Conservation (phyloP, 2,329 filamentous ascomycete genomes). For the Cladosporium colombiae region DNA sequence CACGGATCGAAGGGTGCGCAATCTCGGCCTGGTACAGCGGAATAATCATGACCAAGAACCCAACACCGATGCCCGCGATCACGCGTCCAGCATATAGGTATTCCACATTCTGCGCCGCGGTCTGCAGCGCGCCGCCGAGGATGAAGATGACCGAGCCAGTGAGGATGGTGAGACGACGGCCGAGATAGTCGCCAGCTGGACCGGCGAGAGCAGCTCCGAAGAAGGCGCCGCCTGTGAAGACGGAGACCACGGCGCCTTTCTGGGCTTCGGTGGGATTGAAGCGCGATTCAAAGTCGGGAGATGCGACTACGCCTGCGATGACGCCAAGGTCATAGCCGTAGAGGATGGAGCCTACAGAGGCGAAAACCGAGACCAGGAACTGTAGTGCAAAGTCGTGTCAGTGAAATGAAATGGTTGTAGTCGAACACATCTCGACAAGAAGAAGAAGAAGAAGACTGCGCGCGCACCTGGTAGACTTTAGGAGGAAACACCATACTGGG, state of each 20-base stretch:
- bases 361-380: slow-evolving; percentile 61
- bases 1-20: slow-evolving; percentile 75
- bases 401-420: not conserved
- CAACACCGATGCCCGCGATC: slow-evolving; percentile 51
- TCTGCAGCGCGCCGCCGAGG: slow-evolving; percentile 72
- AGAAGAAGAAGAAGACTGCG: not conserved
- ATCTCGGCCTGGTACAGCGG: slow-evolving; percentile 79
- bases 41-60: slow-evolving; percentile 64
- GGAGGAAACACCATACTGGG: slow-evolving; percentile 56
- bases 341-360: slow-evolving; percentile 59
- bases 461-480: slow-evolving; percentile 55
- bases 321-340: slow-evolving; percentile 63
- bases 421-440: not conserved
- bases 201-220: slow-evolving; percentile 68
- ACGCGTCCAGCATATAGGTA: slow-evolving; percentile 69
- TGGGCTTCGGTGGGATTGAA: slow-evolving; percentile 46
- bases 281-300: slow-evolving; percentile 42
- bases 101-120: slow-evolving; percentile 58
- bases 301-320: slow-evolving; percentile 58
- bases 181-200: slow-evolving; percentile 62
- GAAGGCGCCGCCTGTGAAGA: slow-evolving; percentile 77
- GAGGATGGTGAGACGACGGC: slow-evolving; percentile 71
- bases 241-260: slow-evolving; percentile 68
- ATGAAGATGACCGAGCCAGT: slow-evolving; percentile 71
- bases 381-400: slow-evolving; percentile 28